phyloP scores from a whole-genome alignment of 129 eudicot genomes.

The Heracleum sosnowskyi region DNA sequence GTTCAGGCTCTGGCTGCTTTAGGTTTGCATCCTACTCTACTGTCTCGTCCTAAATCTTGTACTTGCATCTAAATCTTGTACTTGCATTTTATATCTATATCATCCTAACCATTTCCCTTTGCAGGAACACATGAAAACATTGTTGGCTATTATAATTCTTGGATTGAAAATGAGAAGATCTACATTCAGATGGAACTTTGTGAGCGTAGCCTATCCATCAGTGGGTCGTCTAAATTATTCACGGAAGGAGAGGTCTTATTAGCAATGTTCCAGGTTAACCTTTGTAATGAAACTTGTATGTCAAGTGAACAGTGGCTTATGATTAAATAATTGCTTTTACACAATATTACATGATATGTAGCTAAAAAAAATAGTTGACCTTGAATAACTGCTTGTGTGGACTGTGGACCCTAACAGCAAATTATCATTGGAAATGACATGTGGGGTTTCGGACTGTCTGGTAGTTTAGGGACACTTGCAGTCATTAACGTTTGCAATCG shows the following conservation, averaged over 20 bases:
- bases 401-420: neutral
- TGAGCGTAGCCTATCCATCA: conserved; percentile 62
- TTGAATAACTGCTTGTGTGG: neutral
- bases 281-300: neutral
- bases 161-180: conserved; percentile 84
- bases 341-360: neutral
- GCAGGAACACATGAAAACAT: conserved; percentile 82
- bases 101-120: neutral
- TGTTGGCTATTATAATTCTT: conserved; percentile 76
- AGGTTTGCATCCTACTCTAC: conserved; percentile 37
- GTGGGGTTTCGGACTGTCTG: neutral
- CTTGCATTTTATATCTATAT: neutral
- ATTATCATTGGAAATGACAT: neutral
- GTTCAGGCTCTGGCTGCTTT: conserved; percentile 92
- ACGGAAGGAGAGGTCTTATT: conserved; percentile 45
- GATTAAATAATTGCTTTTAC: neutral
- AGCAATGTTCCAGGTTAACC: conserved; percentile 65
- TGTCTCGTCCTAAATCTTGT: neutral
- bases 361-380: neutral
- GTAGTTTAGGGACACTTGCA: neutral
- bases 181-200: conserved; percentile 96
- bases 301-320: neutral
- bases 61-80: neutral
- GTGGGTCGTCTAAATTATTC: conserved; percentile 24
- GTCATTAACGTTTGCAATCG: neutral